Evolutionary conservation across 2,329 filamentous ascomycete genomes (phyloP), one percentile per base, ranked within the genome.

Genomic region (Cadophora malorum): DNA sequence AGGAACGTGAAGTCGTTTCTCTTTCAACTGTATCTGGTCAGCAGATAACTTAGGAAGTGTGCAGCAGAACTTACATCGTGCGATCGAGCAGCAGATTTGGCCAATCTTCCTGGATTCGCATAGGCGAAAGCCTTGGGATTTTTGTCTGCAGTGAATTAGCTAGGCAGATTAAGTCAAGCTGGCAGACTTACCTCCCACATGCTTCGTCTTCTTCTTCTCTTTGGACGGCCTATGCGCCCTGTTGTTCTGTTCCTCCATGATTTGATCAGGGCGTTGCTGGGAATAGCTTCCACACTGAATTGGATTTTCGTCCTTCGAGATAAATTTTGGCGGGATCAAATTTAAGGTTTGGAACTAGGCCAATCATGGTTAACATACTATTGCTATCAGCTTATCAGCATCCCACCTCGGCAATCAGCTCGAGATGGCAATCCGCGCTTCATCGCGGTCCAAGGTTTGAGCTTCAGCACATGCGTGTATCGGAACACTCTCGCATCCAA

Each of bases 1-100:
- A 55, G 96, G 96, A 21, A 99, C 96, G 85, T 99, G 96, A 49
- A 98, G 86, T 68, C 95, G 89, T 81, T 96, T 97, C 81, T 99
- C 96, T 85, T 93, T 96, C 80, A 97, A 90, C 91, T 94, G 63
- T 10, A 28, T 19, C 0, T 3, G 1, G 35, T 75, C 65, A 71
- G 67, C 47, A 63, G 35, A 12, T 55, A n/a, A 64, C 5, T 25
- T 4, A n/a, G 47, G 45, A 28, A 56, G 41, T 49, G 14, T 16
- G 7, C n/a, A n/a, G 31, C 2, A 16, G 35, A 28, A 67, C 80
- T 70, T 79, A 86, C 84, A 81, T 86, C 85, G 73, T 85, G 83
- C 55, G 84, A 84, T 73, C 85, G 81, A 55, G 83, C 83, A 49
- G 83, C 84, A 63, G 74, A 70, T 70, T 78, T 78, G 64, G 76